Base-by-base conservation (phyloP, 1,284 basidiomycete species). In the Coniferiporia weirii region DNA sequence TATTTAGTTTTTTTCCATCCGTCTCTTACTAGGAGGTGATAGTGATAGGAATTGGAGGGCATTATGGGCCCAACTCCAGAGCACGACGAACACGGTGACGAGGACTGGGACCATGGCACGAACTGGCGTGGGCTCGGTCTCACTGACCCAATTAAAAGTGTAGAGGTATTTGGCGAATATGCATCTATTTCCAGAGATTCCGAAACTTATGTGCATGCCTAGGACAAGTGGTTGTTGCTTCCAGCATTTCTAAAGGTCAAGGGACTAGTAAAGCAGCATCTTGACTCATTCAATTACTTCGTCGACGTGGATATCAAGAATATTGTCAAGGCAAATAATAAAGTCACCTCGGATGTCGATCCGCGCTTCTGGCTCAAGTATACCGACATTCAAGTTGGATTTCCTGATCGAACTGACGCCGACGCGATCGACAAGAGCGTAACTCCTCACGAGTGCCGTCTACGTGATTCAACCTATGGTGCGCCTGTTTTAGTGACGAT, bases 261-360 rank as follows among this genome's bases (percentile, higher is more conserved):
- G 69, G 95, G 95, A 65, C 85, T 98, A n/a, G 95, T 98, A 63
- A 99, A 99, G 76, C 97, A 99, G 72, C 97, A 99, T 71, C 93
- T 99, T 67, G 98, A 99, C 74, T 98, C 95, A 8, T 99, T 97
- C 86, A 99, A 99, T 77, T 97, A 98, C 74, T 99, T 99, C 71
- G 93, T 99, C 67, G 92, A 99, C 69, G 89, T 92, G 43, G 95
- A 98, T 70, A 91, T 98, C 70, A 96, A 95, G 72, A 96, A 96
- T 67, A 98, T 99, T 67, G 86, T 98, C 56, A 89, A 88, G 63
- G 95, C 94, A 12, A 98, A 98, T 71, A 87, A 86, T 73, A 92
- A 93, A 68, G 87, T 97, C 68, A 92, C 91, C 3, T 98, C 95
- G 3, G 97, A 99, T 67, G 93, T 98, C 65, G 95, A 99, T 73